These are phyloP conservation scores for Chytriomyces sp. DNA, from an alignment of 192 early-diverging fungal genomes.

Conservation along the genomic window DNA sequence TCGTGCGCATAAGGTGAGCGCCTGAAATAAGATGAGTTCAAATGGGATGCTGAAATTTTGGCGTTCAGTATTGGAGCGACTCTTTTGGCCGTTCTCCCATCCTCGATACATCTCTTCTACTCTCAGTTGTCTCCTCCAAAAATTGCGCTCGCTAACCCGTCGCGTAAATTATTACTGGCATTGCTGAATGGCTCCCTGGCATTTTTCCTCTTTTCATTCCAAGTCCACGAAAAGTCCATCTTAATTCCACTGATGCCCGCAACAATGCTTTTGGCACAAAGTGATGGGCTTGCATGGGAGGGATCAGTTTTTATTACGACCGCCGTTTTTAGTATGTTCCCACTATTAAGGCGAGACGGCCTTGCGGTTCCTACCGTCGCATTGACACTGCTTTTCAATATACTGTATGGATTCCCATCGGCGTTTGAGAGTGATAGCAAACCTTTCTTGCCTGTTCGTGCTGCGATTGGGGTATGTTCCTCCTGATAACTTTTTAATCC, in stretches of 20 bases:
- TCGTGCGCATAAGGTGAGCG: slow-evolving; percentile 72
- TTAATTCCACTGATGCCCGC: slow-evolving; percentile 82
- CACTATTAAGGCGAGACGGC: slow-evolving; percentile 79
- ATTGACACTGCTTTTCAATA: slow-evolving; percentile 62
- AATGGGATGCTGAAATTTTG: neutral
- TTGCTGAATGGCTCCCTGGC: slow-evolving; percentile 79
- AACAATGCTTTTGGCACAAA: slow-evolving; percentile 70
- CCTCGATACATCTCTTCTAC: slow-evolving; percentile 68
- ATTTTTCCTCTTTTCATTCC: slow-evolving; percentile 97
- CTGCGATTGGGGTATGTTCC: slow-evolving; percentile 36
- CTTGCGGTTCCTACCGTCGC: slow-evolving; percentile 75
- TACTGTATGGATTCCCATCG: slow-evolving; percentile 3
- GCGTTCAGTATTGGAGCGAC: slow-evolving; percentile 67
- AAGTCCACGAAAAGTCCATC: slow-evolving; percentile 97
- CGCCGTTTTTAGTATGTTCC: slow-evolving; percentile 89
- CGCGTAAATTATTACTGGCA: slow-evolving; percentile 66
- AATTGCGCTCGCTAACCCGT: slow-evolving; percentile 43
- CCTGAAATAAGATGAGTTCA: neutral
- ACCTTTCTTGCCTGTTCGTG: neutral
- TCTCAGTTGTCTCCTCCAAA: neutral
- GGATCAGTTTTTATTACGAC: slow-evolving; percentile 68
- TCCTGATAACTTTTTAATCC: neutral
- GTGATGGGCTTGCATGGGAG: slow-evolving; percentile 16
- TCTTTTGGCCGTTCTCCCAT: slow-evolving; percentile 72
- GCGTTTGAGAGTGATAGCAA: neutral